A percentile compares a stretch with the other conserved stretches of the same genome.
Conservation (phyloP, 2,329 filamentous ascomycete species). For the Endocalyx cinctus region DNA sequence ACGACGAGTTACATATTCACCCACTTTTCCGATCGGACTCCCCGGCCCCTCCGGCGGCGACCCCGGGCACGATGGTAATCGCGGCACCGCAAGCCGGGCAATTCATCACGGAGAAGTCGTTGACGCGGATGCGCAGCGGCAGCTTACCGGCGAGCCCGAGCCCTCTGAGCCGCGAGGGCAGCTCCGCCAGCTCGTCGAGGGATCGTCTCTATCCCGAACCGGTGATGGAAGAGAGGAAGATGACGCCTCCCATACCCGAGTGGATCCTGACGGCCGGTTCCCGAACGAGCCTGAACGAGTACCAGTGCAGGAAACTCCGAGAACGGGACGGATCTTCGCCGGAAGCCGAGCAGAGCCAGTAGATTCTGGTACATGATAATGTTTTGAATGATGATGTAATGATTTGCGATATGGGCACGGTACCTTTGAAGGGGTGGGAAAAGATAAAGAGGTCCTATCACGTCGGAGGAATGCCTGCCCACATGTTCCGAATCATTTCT, state of each 20-base stretch:
- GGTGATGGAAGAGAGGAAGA: slow-evolving; percentile 35
- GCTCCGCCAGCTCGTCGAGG: slow-evolving; percentile 42
- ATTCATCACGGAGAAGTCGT: slow-evolving; percentile 52
- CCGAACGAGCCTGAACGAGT: slow-evolving; percentile 44
- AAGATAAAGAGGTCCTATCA: too few relatives aligned
- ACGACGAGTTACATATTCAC: slow-evolving; percentile 67
- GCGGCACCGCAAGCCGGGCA: slow-evolving; percentile 66
- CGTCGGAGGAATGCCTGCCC: too few relatives aligned
- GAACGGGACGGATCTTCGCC: slow-evolving; percentile 11
- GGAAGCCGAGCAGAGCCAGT: slow-evolving; percentile 13
- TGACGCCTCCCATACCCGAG: slow-evolving; percentile 58
- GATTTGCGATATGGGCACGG: too few relatives aligned
- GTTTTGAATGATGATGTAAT: slow-evolving; percentile 9
- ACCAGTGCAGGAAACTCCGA: slow-evolving; percentile 35
- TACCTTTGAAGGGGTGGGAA: too few relatives aligned
- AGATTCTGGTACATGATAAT: background rate
- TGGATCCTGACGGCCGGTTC: slow-evolving; percentile 54
- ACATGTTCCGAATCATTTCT: too few relatives aligned
- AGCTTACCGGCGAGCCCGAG: slow-evolving; percentile 45
- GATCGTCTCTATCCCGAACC: slow-evolving; percentile 17
- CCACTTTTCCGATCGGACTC: slow-evolving; percentile 73
- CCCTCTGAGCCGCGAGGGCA: slow-evolving; percentile 46
- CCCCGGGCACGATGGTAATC: slow-evolving; percentile 65
- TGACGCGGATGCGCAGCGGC: slow-evolving; percentile 51
- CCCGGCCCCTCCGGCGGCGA: slow-evolving; percentile 59